Evolutionary conservation across 2,329 filamentous ascomycete genomes (phyloP).

Genomic region (Penicillium sp.): DNA sequence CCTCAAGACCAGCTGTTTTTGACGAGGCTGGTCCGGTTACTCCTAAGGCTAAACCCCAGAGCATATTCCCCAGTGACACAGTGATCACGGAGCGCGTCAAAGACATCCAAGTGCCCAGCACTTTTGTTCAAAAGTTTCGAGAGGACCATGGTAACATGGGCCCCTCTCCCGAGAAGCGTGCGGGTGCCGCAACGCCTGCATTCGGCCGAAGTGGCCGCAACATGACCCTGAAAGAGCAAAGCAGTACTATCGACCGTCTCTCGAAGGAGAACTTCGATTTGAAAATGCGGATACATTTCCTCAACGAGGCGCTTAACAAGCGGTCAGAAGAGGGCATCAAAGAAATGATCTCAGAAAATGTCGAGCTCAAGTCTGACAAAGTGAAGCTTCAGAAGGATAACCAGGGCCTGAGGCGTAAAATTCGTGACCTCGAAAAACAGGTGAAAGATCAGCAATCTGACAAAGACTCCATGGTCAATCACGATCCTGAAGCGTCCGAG

Average conservation of each 20-base stretch:
- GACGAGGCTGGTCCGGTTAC: slow-evolving; percentile 65
- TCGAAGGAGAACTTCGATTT: slow-evolving; percentile 98
- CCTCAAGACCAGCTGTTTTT: slow-evolving; percentile 45
- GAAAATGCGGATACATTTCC: slow-evolving; percentile 96
- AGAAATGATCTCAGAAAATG: slow-evolving; percentile 97
- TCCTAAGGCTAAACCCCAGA: slow-evolving; percentile 65
- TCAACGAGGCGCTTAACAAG: slow-evolving; percentile 90
- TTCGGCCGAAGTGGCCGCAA: slow-evolving; percentile 65
- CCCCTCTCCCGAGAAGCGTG: slow-evolving; percentile 62
- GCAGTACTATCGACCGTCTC: slow-evolving; percentile 91
- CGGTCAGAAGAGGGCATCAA: slow-evolving; percentile 95
- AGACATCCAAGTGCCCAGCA: slow-evolving; percentile 89
- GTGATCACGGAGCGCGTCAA: slow-evolving; percentile 85
- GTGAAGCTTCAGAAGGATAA: slow-evolving; percentile 90
- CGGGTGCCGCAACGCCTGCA: slow-evolving; percentile 54
- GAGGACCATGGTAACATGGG: slow-evolving; percentile 66
- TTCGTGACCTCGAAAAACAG: slow-evolving; percentile 86
- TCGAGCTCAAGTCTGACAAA: slow-evolving; percentile 89
- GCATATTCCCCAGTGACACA: slow-evolving; percentile 78
- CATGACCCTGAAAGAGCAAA: slow-evolving; percentile 94
- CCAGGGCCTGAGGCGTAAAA: slow-evolving; percentile 76
- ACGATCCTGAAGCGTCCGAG: slow-evolving; percentile 48
- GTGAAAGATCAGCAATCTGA: slow-evolving; percentile 60
- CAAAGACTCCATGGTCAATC: slow-evolving; percentile 49
- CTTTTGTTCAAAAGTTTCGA: slow-evolving; percentile 82